A percentile compares a stretch with the other conserved stretches of the same genome.
phyloP scores from a whole-genome alignment of 495 filamentous ascomycete genomes.

The Neurospora sp. region DNA sequence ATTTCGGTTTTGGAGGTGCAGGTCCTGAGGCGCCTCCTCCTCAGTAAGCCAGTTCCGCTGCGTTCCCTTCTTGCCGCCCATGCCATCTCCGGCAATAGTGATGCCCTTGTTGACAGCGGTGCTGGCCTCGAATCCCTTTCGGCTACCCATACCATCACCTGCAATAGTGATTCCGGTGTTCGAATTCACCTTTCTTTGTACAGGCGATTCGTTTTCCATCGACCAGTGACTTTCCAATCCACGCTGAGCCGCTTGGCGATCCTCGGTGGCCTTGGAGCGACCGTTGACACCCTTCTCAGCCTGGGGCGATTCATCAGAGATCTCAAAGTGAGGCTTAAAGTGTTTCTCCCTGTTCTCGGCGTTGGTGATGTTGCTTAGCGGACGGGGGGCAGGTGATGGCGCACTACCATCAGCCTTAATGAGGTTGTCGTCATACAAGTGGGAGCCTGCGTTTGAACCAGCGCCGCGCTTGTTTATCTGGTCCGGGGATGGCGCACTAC shows the following conservation, averaged over 20 bases:
- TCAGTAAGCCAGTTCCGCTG: conserved; percentile 53
- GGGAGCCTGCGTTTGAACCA: conserved; percentile 49
- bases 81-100: conserved; percentile 57
- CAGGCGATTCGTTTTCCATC: conserved; percentile 51
- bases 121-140: conserved; percentile 14
- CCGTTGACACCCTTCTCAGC: conserved; percentile 5
- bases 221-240: conserved; percentile 61
- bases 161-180: conserved; percentile 12
- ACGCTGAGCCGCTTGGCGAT: conserved; percentile 50
- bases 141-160: conserved; percentile 1
- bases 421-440: conserved; percentile 69
- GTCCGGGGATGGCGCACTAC: conserved; percentile 43
- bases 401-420: conserved; percentile 44
- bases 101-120: conserved; percentile 35
- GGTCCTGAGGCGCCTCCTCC: conserved; percentile 37
- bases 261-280: conserved; percentile 28
- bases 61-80: conserved; percentile 58
- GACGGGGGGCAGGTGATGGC: conserved; percentile 18
- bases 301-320: conserved; percentile 52
- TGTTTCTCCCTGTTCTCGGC: conserved; percentile 57
- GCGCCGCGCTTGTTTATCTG: conserved; percentile 28
- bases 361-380: conserved; percentile 54
- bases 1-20: conserved; percentile 12
- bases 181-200: conserved; percentile 35
- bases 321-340: conserved; percentile 61